Conservation (phyloP, 495 filamentous ascomycete species). For the Letharia columbiana region DNA sequence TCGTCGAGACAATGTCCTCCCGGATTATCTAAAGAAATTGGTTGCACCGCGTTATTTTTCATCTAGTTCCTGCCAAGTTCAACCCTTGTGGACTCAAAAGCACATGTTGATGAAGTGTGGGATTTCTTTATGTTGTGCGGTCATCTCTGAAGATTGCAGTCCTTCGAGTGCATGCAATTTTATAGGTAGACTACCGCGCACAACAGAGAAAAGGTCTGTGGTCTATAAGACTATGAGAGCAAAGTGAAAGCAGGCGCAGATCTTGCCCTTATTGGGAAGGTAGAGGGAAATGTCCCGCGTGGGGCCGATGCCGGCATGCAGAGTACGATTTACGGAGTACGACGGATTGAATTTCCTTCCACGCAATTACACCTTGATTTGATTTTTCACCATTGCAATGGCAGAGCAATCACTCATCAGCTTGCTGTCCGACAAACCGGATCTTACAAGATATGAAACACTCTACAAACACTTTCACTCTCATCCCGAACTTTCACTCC, state of each 20-base stretch:
- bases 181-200: background rate
- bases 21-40: background rate
- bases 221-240: too few species aligned
- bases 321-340: background rate
- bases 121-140: background rate
- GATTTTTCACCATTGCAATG: background rate
- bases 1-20: background rate
- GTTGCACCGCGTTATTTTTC: background rate
- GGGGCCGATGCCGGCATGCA: background rate
- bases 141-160: background rate
- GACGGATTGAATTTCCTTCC: background rate
- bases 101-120: background rate
- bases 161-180: background rate
- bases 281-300: background rate
- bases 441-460: constrained; percentile 36
- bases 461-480: constrained; percentile 50
- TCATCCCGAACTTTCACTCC: constrained; percentile 48
- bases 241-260: background rate
- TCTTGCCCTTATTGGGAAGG: constrained; percentile 3
- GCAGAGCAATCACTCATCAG: background rate
- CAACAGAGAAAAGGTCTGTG: too few species aligned
- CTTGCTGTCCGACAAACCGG: background rate
- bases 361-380: background rate
- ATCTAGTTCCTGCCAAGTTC: background rate
- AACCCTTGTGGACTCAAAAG: background rate